Conservation (phyloP, 768 basidiomycete genomes). For the Trametes punicea region DNA sequence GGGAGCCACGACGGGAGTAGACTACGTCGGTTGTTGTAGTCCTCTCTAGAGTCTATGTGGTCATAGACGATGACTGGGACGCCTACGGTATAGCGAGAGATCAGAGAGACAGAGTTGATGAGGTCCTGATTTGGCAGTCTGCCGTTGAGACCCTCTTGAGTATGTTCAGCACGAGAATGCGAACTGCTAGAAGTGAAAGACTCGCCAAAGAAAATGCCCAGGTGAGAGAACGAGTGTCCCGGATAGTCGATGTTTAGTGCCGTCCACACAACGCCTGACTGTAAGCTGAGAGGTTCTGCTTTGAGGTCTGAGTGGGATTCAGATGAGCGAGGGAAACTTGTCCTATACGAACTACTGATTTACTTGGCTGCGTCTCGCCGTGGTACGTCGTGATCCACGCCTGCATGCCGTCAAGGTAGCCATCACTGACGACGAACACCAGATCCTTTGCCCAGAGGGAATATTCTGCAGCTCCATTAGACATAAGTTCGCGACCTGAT, state of each 20-base stretch:
- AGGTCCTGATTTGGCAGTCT: slow-evolving; percentile 95
- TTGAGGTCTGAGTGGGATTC: slow-evolving; percentile 48
- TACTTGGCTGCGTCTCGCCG: slow-evolving; percentile 62
- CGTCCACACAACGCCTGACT: slow-evolving; percentile 93
- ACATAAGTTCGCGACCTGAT: neutral
- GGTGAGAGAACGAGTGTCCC: slow-evolving; percentile 92
- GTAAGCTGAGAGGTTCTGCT: slow-evolving; percentile 57
- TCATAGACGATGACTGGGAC: slow-evolving; percentile 84
- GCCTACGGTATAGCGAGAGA: slow-evolving; percentile 68
- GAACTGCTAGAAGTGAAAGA: neutral
- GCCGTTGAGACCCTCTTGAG: slow-evolving; percentile 88
- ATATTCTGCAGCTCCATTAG: slow-evolving; percentile 47
- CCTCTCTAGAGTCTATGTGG: slow-evolving; percentile 52
- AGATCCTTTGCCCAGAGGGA: slow-evolving; percentile 96
- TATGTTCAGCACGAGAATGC: neutral
- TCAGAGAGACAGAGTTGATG: slow-evolving; percentile 73
- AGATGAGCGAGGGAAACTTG: neutral
- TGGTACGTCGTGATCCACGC: slow-evolving; percentile 90
- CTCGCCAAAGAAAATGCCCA: slow-evolving; percentile 93
- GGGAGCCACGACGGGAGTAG: slow-evolving; percentile 47
- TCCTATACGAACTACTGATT: slow-evolving; percentile 7
- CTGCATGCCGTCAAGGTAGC: slow-evolving; percentile 86
- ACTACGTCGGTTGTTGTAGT: slow-evolving; percentile 30
- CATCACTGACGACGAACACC: slow-evolving; percentile 85
- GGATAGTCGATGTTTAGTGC: slow-evolving; percentile 94